A percentile compares a stretch with the other conserved stretches of the same genome.
Evolutionary conservation across 768 basidiomycete species (phyloP).

Genomic region (Russula abietina): DNA sequence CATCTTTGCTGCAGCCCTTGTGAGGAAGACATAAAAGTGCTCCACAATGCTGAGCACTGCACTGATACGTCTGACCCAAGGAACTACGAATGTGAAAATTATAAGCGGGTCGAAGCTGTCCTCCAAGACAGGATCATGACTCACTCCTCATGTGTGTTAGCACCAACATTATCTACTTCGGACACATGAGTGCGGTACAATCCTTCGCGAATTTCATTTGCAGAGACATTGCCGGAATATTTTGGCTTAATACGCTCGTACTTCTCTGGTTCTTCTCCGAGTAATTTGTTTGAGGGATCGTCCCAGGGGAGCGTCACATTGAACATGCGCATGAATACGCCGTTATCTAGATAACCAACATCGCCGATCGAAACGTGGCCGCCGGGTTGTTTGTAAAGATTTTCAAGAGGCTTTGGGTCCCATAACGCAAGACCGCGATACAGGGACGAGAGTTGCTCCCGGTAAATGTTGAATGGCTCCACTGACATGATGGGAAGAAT

Average conservation of each 20-base stretch:
- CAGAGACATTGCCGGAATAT: background rate
- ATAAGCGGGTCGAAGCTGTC: too few relatives aligned
- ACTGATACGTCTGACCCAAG: background rate
- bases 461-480: too few relatives aligned
- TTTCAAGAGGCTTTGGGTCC: too few relatives aligned
- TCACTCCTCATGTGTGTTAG: background rate
- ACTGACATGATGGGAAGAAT: too few relatives aligned
- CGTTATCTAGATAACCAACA: conserved; percentile 22
- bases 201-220: background rate
- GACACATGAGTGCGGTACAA: background rate
- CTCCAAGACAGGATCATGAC: background rate
- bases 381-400: too few relatives aligned
- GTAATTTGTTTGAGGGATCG: background rate
- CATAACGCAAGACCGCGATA: too few relatives aligned
- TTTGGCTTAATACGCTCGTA: background rate
- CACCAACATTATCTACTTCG: background rate
- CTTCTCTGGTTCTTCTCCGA: background rate
- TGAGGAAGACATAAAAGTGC: background rate
- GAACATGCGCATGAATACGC: conserved; percentile 23
- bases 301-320: conserved; percentile 8
- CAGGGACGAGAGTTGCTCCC: too few relatives aligned
- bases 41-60: background rate
- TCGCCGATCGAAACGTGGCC: conserved; percentile 21
- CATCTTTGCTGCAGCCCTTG: background rate
- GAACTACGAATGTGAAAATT: background rate